Conservation (phyloP, 2,329 filamentous ascomycete species). For the Mycocentrospora acerina region DNA sequence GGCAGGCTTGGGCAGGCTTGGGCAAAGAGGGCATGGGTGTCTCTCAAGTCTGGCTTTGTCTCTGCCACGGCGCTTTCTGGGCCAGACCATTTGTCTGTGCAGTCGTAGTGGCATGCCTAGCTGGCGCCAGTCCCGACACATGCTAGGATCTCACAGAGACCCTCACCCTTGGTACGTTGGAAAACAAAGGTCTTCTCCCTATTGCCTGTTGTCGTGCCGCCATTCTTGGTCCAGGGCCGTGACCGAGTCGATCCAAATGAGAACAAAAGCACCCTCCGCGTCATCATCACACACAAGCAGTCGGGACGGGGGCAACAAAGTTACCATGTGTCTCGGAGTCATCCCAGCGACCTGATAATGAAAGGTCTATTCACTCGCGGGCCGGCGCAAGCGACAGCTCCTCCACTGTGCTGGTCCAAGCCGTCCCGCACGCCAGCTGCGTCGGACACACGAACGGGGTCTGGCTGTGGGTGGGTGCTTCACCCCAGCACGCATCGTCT, state of each 20-base stretch:
- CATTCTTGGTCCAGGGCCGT: slow-evolving; percentile 35
- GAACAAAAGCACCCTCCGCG: no score
- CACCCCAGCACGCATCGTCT: slow-evolving; percentile 37
- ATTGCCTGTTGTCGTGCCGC: slow-evolving; percentile 35
- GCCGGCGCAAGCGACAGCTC: slow-evolving; percentile 40
- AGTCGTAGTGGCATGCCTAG: slow-evolving; percentile 21
- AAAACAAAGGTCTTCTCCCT: slow-evolving; percentile 31
- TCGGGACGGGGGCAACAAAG: slow-evolving; percentile 8
- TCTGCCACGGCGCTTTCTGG: slow-evolving; percentile 27
- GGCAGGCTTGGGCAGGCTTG: slow-evolving; percentile 18
- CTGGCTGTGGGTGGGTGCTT: slow-evolving; percentile 35
- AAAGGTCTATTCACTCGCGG: slow-evolving; percentile 23
- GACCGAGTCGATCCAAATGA: no score
- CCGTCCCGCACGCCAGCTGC: slow-evolving; percentile 42
- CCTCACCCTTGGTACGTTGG: slow-evolving; percentile 38
- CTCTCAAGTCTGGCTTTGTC: slow-evolving; percentile 34
- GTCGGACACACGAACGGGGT: slow-evolving; percentile 39
- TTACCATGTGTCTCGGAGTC: background rate
- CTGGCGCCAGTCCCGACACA: slow-evolving; percentile 41
- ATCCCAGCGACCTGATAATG: slow-evolving; percentile 14
- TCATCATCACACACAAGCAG: no score
- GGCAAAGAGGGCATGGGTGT: slow-evolving; percentile 18
- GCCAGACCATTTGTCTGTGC: slow-evolving; percentile 40
- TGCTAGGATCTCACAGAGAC: slow-evolving; percentile 24
- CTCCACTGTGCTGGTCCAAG: slow-evolving; percentile 42